These are phyloP conservation scores for Suillus tomentosus DNA, from an alignment of 768 basidiomycete genomes.

Conservation along the genomic window DNA sequence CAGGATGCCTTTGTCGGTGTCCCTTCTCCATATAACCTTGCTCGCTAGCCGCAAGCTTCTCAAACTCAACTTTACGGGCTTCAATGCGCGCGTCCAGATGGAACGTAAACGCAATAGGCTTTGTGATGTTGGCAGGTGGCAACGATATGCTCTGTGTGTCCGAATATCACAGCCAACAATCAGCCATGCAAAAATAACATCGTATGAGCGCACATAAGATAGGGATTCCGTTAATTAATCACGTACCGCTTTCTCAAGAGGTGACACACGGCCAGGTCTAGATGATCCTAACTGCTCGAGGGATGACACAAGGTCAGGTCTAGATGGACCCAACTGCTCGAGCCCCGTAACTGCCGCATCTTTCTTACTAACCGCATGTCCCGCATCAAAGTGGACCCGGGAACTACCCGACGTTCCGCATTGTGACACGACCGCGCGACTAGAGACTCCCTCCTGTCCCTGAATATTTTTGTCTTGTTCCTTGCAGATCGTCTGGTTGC, in stretches of 20 bases:
- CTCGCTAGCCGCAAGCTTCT: constrained; percentile 16
- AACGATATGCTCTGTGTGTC: constrained; percentile 25
- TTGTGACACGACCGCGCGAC: constrained; percentile 1
- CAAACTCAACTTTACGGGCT: constrained; percentile 43
- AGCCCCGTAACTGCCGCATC: constrained; percentile 1
- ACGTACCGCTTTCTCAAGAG: constrained; percentile 36
- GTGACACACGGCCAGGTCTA: constrained; percentile 26
- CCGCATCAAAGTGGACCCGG: constrained; percentile 9
- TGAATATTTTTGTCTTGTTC: constrained; percentile 18
- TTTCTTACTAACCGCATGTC: constrained; percentile 5
- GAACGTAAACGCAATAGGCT: constrained; percentile 56
- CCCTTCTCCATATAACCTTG: constrained; percentile 20
- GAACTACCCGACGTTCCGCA: constrained; percentile 13
- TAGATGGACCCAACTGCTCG: constrained; percentile 21
- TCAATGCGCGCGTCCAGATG: constrained; percentile 50
- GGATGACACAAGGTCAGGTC: constrained; percentile 27
- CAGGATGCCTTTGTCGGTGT: constrained; percentile 27
- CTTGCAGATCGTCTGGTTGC: constrained; percentile 16
- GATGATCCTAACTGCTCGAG: constrained; percentile 23
- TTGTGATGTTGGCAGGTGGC: constrained; percentile 39
- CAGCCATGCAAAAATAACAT: constrained; percentile 18
- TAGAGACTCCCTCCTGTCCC: constrained; percentile 11
- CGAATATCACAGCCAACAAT: constrained; percentile 13
- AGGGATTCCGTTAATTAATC: constrained; percentile 24
- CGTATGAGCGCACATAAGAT: constrained; percentile 29